A percentile compares a stretch with the other conserved stretches of the same genome.
These are phyloP conservation scores for barrel medic (Medicago truncatula) DNA, from an alignment of 306 rosid species.

Conservation along the genomic window DNA sequence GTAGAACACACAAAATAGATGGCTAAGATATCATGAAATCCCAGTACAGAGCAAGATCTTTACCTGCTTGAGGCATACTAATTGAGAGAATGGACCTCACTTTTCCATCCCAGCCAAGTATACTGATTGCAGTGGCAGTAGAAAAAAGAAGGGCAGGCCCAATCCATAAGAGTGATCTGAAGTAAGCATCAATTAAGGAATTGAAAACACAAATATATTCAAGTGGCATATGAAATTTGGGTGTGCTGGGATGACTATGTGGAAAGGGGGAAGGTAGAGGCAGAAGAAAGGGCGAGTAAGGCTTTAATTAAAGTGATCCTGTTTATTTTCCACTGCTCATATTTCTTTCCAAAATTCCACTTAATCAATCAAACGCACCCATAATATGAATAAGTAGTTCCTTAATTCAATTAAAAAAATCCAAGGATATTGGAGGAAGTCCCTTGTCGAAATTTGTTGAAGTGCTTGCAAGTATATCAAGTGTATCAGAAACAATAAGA, in stretches of 20 bases:
- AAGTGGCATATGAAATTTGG: constrained; percentile 23
- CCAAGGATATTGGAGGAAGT: constrained; percentile 94
- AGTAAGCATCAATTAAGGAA: constrained; percentile 76
- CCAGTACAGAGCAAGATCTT: constrained; percentile 40
- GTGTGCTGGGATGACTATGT: constrained; percentile 28
- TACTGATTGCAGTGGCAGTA: constrained; percentile 82
- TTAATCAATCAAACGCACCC: constrained; percentile 27
- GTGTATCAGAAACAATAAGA: constrained; percentile 84
- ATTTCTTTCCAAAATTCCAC: constrained; percentile 21
- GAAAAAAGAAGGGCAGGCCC: constrained; percentile 98
- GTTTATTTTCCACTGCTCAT: constrained; percentile 31
- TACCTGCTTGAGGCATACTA: constrained; percentile 86
- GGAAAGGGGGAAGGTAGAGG: constrained; percentile 38
- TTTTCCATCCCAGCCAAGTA: constrained; percentile 99
- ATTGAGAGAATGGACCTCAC: constrained; percentile 88
- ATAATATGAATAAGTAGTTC: constrained; percentile 35
- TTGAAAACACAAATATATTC: constrained; percentile 43
- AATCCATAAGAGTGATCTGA: constrained; percentile 94
- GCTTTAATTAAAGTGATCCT: constrained; percentile 29
- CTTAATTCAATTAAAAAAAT: constrained; percentile 7
- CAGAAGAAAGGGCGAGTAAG: constrained; percentile 28
- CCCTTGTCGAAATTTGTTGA: constrained; percentile 86
- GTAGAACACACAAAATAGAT: constrained; percentile 28
- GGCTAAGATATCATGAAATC: constrained; percentile 33
- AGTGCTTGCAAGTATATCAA: constrained; percentile 85